These are phyloP conservation scores for Paecilomyces formosus DNA, from an alignment of 2,329 filamentous ascomycete species.

Conservation along the genomic window DNA sequence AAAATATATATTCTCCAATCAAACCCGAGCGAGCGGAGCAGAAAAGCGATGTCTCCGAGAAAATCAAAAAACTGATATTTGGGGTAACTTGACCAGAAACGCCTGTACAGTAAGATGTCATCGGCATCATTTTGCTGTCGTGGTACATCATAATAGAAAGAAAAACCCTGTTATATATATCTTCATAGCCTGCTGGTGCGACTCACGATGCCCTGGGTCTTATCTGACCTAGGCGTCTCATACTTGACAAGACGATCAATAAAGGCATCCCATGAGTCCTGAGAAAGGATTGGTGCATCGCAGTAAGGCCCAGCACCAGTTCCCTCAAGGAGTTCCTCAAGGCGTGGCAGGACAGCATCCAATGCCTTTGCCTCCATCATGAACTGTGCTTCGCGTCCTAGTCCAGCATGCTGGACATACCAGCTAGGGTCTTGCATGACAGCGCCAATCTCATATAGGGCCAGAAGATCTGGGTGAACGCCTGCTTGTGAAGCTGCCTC, in stretches of 20 bases:
- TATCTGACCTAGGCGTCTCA: background rate
- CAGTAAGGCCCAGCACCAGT: constrained; percentile 3
- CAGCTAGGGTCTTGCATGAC: constrained; percentile 9
- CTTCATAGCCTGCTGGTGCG: background rate
- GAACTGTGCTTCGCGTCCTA: background rate
- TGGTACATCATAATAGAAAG: background rate
- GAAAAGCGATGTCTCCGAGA: too few species aligned
- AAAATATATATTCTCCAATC: too few species aligned
- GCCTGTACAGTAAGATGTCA: too few species aligned
- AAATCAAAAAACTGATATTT: too few species aligned
- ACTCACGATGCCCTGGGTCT: background rate
- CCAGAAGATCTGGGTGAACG: constrained; percentile 5
- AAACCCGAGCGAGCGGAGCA: too few species aligned
- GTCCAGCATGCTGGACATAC: constrained; percentile 8
- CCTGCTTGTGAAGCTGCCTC: constrained; percentile 13
- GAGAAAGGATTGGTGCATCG: constrained; percentile 3
- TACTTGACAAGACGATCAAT: background rate
- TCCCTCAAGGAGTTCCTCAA: constrained; percentile 1
- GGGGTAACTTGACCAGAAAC: too few species aligned
- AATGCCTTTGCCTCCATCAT: constrained; percentile 1
- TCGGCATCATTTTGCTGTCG: too few species aligned
- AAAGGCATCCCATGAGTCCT: constrained; percentile 3
- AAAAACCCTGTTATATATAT: background rate
- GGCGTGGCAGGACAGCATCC: constrained; percentile 1
- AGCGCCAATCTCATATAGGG: constrained; percentile 9